Percentiles rank a stretch among this genome's conserved stretches.
Evolutionary conservation across 768 basidiomycete species (phyloP).

Genomic region (Serpula lacrymans): DNA sequence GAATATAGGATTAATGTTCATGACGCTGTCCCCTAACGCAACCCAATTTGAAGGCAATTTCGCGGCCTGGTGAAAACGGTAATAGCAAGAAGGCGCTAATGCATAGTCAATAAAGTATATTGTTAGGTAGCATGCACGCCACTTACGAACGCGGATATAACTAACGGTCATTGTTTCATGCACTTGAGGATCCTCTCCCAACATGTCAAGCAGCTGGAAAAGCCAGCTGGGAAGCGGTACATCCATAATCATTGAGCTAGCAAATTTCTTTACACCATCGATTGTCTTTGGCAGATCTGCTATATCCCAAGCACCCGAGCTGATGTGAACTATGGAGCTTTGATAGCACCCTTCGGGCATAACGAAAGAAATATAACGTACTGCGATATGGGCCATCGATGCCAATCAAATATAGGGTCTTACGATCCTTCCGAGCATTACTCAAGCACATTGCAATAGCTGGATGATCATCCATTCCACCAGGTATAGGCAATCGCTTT

Average conservation of each 20-base stretch:
- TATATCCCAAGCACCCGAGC: conserved; percentile 12
- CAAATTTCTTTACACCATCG: conserved; percentile 6
- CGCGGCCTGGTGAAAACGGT: conserved; percentile 11
- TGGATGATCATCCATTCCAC: conserved; percentile 6
- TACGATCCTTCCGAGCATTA: conserved; percentile 3
- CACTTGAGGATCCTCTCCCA: conserved; percentile 8
- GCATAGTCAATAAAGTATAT: neutral
- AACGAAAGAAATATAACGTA: conserved; percentile 6
- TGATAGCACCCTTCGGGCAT: too few relatives aligned
- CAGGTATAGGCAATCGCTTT: conserved; percentile 7
- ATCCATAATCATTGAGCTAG: neutral
- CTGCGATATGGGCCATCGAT: too few relatives aligned
- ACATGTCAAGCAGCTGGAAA: conserved; percentile 8
- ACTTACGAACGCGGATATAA: conserved; percentile 7
- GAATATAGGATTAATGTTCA: conserved; percentile 17
- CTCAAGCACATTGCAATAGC: conserved; percentile 3
- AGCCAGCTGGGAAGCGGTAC: conserved; percentile 10
- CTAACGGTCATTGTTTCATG: neutral
- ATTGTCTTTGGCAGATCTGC: conserved; percentile 3
- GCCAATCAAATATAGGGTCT: too few relatives aligned
- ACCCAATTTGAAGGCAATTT: conserved; percentile 19
- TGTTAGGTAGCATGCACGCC: too few relatives aligned
- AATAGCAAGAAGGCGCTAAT: conserved; percentile 11
- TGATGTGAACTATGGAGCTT: too few relatives aligned
- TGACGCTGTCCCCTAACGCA: conserved; percentile 17